Evolutionary conservation across 768 basidiomycete species (phyloP), one percentile per base, ranked within the genome.

Genomic region (Scleroderma bovista): DNA sequence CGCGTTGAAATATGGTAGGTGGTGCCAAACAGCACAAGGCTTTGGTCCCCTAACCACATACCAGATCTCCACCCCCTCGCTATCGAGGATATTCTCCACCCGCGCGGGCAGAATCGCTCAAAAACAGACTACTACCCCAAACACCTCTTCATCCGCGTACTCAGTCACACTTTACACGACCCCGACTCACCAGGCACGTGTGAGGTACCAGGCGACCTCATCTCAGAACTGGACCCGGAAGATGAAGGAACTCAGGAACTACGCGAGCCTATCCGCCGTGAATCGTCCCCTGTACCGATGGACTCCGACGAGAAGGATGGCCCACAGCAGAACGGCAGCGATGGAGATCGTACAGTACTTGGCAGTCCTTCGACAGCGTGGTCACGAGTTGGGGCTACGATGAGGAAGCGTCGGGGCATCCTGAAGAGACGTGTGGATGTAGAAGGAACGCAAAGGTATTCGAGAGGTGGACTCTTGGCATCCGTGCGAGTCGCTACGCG

Each of bases 11-110:
- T 86, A 84, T 57, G 74, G 84, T 84, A 51, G 52, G 73, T 31
- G 2, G 10, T 6, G 34, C 47, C 13, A 41, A 52, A 4, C 50
- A 3, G 26, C 54, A 54, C 23, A 52, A 57, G 44, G 50, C 6
- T 50, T 51, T 7, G 34, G n/a, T 23, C 31, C 46, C 40, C 11
- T 22, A 38, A 22, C 52, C 20, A 46, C 46, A 8, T 36, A 22
- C 17, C 47, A 85, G 84, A 80, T 53, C 62, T 88, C 37, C 86
- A 88, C 59, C 86, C 86, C 1, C 75, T 87, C 39, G 79, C 84
- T 5, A 66, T 88, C 17, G 86, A 88, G 58, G 86, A 87, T 57
- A 66, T 87, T 12, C 77, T 87, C 44, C 77, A 81, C 52, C 71
- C 75, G 31, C 72, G 76, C 32, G 68, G 71, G 17, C 74, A 77